Evolutionary conservation across 2,329 filamentous ascomycete genomes (phyloP).

Genomic region (Fusarium buxicola): DNA sequence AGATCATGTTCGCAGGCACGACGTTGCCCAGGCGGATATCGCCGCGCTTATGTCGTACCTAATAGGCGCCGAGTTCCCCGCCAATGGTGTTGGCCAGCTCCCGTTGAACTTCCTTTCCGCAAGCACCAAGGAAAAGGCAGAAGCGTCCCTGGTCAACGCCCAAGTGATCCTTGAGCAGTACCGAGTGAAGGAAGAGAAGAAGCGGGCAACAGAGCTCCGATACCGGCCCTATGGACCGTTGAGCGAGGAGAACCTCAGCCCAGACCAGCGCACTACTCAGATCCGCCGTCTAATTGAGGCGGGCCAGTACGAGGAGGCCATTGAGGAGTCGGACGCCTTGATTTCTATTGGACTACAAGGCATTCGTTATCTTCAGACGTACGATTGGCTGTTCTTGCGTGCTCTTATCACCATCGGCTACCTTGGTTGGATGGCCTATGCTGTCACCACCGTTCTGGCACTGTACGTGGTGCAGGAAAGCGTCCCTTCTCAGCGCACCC

Average conservation of each 20-base stretch:
- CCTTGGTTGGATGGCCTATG: slow-evolving; percentile 94
- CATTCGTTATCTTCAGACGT: slow-evolving; percentile 93
- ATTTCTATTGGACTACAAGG: slow-evolving; percentile 84
- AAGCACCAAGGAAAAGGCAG: slow-evolving; percentile 79
- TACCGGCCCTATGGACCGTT: slow-evolving; percentile 83
- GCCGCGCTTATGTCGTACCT: slow-evolving; percentile 96
- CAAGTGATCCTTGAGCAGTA: slow-evolving; percentile 95
- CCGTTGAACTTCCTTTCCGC: slow-evolving; percentile 85
- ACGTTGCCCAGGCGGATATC: slow-evolving; percentile 93
- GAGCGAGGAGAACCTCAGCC: slow-evolving; percentile 69
- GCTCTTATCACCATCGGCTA: slow-evolving; percentile 91
- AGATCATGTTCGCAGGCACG: slow-evolving; percentile 83
- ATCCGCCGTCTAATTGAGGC: slow-evolving; percentile 76
- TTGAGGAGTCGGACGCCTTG: slow-evolving; percentile 79
- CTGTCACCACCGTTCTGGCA: slow-evolving; percentile 88
- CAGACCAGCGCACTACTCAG: slow-evolving; percentile 73
- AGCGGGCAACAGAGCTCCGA: slow-evolving; percentile 78
- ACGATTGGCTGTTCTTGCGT: slow-evolving; percentile 96
- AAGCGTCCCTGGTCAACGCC: slow-evolving; percentile 86
- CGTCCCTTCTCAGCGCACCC: slow-evolving; percentile 71
- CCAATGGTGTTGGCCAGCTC: slow-evolving; percentile 94
- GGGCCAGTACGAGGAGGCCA: slow-evolving; percentile 79
- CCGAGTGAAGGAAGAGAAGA: slow-evolving; percentile 88
- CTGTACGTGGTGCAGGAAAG: slow-evolving; percentile 83
- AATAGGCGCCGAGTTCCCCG: slow-evolving; percentile 87